Evolutionary conservation across 495 filamentous ascomycete species (phyloP), one percentile per base, ranked within the genome.

Genomic region (Aspergillus ellipticus): DNA sequence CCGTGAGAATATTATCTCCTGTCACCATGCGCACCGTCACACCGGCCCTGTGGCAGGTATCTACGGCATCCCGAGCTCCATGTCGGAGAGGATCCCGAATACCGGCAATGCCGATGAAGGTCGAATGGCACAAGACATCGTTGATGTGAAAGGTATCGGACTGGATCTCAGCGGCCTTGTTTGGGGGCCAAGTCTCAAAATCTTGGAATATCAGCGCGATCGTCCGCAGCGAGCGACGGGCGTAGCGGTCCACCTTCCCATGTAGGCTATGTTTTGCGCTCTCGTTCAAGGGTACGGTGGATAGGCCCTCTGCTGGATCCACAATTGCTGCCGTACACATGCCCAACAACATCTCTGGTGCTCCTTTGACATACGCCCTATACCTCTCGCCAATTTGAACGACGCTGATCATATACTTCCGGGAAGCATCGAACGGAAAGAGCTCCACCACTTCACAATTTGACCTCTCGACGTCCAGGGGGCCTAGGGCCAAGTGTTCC

Each of bases 11-110:
- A 59, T 92, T 87, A 61, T 92, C 89, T 17, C 86, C 88, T 28
- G 89, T 92, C 20, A 92, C 74, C 88, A 92, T 92, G 68, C 90
- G 87, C 8, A 91, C 87, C 56, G 79, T 79, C 55, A 92, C 88
- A 24, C 89, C 89, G 49, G 89, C 89, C 33, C 74, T 68, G 39
- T 84, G 75, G 63, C 87, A 90, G 60, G 83, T 80, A 20, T 68
- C 71, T 31, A 92, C 82, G 24, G 88, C 79, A 10, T 76, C 81
- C 15, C 79, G 82, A 2, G 85, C 87, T 67, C 89, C 88, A 13
- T 80, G 79, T 0, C 88, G 84, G 8, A 86, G 86, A 10, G 88
- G 88, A 65, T 90, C 88, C 58, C 89, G 88, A 53, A 91, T 83
- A 11, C 88, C 88, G 33, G 81, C 78, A n/a, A 91, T 68, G n/a